These are phyloP conservation scores for Aspergillus arachidicola DNA, from an alignment of 2,329 filamentous ascomycete genomes.

Conservation along the genomic window DNA sequence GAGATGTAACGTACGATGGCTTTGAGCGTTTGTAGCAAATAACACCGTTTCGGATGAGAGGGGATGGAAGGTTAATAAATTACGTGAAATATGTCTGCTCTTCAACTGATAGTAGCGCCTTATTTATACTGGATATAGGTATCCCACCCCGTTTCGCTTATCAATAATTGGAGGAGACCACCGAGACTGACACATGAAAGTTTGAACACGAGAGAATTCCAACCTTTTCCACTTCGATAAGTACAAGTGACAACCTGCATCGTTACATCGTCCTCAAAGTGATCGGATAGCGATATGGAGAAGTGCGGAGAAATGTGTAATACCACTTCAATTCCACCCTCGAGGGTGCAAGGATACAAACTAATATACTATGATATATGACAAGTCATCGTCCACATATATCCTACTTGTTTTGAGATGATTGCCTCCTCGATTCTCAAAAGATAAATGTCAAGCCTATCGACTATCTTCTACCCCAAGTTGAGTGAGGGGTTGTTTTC, in stretches of 20 bases:
- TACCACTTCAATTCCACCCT: not conserved
- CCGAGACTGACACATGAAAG: not conserved
- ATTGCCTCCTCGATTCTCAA: not conserved
- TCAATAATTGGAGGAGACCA: not conserved
- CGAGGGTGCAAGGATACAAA: not conserved
- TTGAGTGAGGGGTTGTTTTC: conserved; percentile 16
- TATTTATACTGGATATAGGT: not conserved
- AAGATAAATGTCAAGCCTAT: not conserved
- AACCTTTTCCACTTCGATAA: not conserved
- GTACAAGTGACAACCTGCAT: not conserved
- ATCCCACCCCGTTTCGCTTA: not conserved
- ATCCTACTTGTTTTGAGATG: not conserved
- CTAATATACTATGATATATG: not conserved
- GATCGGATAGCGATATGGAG: not conserved
- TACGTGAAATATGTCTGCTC: not conserved
- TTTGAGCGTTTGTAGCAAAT: not conserved
- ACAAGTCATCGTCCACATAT: not conserved
- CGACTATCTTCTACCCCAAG: not conserved
- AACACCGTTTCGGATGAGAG: not conserved
- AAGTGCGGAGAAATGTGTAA: not conserved
- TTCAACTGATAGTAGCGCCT: not conserved
- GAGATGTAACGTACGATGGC: not conserved
- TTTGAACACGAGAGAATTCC: not conserved
- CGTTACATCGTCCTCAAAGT: not conserved
- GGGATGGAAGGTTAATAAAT: not conserved